Percentiles rank a stretch among this genome's conserved stretches.
Evolutionary conservation across 2,329 filamentous ascomycete genomes (phyloP).

Genomic region (Talaromyces pinophilus): DNA sequence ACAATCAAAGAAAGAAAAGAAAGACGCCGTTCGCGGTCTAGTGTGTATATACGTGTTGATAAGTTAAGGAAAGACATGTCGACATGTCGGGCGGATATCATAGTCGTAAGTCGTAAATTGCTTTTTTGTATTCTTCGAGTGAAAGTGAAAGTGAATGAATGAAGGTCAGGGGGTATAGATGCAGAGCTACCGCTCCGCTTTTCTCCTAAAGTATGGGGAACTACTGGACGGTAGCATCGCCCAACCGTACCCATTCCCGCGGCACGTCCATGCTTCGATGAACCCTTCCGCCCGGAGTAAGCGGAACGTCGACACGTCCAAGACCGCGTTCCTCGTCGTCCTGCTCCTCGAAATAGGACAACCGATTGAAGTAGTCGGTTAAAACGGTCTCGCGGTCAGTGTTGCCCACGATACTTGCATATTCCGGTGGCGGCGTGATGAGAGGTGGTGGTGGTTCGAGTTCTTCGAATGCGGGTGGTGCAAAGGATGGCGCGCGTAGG

Average conservation of each 20-base stretch:
- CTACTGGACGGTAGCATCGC: slow-evolving; percentile 32
- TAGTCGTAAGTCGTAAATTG: slow-evolving; percentile 21
- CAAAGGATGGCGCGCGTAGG: slow-evolving; percentile 79
- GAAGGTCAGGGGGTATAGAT: background rate
- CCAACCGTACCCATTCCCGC: slow-evolving; percentile 54
- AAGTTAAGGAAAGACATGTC: background rate
- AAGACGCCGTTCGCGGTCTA: slow-evolving; percentile 4
- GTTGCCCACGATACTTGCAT: slow-evolving; percentile 73
- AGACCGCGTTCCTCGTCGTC: slow-evolving; percentile 52
- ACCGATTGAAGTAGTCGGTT: slow-evolving; percentile 82
- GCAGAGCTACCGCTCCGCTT: background rate
- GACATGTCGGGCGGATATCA: background rate
- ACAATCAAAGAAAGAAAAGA: background rate
- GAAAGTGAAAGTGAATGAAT: background rate
- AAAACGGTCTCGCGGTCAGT: slow-evolving; percentile 66
- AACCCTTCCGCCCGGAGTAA: slow-evolving; percentile 64
- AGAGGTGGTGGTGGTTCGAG: slow-evolving; percentile 70
- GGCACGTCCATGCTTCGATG: slow-evolving; percentile 66
- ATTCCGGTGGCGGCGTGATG: slow-evolving; percentile 80
- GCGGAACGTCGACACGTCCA: slow-evolving; percentile 57
- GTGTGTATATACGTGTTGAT: too few relatives aligned
- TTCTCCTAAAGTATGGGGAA: background rate
- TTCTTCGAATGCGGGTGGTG: slow-evolving; percentile 82
- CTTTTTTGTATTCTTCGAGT: background rate
- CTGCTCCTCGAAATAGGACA: slow-evolving; percentile 67